phyloP scores from a whole-genome alignment of 2,329 filamentous ascomycete genomes.

The Ciborinia camelliae region DNA sequence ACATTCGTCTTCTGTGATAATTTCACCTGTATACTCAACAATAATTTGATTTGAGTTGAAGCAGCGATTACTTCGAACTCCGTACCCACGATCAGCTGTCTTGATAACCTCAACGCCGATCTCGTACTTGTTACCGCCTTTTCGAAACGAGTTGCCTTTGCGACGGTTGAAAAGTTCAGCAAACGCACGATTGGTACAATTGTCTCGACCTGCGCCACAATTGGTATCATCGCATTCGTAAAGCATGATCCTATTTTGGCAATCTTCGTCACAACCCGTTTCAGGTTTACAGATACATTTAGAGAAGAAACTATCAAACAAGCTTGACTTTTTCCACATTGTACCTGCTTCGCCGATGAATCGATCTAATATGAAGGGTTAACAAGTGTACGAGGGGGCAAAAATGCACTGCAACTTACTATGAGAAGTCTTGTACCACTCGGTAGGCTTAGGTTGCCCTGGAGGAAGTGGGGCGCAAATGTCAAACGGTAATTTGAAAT shows the following conservation, averaged over 20 bases:
- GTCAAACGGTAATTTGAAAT: constrained; percentile 88
- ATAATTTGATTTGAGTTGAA: constrained; percentile 93
- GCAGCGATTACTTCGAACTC: constrained; percentile 83
- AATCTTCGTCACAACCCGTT: constrained; percentile 81
- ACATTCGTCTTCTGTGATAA: constrained; percentile 92
- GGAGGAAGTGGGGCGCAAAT: constrained; percentile 82
- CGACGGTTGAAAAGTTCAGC: constrained; percentile 71
- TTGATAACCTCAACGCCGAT: constrained; percentile 95
- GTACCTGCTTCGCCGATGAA: constrained; percentile 81
- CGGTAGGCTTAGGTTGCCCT: constrained; percentile 85
- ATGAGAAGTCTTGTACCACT: constrained; percentile 88
- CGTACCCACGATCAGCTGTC: constrained; percentile 82
- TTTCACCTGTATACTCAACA: constrained; percentile 96
- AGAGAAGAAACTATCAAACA: constrained; percentile 69
- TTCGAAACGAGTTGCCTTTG: constrained; percentile 42
- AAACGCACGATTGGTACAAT: constrained; percentile 86
- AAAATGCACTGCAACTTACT: constrained; percentile 54
- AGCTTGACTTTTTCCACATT: constrained; percentile 76
- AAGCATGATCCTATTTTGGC: constrained; percentile 93
- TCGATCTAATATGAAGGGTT: constrained; percentile 57
- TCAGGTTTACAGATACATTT: constrained; percentile 76
- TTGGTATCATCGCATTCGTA: constrained; percentile 94
- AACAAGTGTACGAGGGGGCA: constrained; percentile 19
- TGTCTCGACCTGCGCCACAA: constrained; percentile 70
- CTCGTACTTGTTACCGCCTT: constrained; percentile 75